These are phyloP conservation scores for Vigna trinervia DNA, from an alignment of 306 rosid species.

Conservation along the genomic window DNA sequence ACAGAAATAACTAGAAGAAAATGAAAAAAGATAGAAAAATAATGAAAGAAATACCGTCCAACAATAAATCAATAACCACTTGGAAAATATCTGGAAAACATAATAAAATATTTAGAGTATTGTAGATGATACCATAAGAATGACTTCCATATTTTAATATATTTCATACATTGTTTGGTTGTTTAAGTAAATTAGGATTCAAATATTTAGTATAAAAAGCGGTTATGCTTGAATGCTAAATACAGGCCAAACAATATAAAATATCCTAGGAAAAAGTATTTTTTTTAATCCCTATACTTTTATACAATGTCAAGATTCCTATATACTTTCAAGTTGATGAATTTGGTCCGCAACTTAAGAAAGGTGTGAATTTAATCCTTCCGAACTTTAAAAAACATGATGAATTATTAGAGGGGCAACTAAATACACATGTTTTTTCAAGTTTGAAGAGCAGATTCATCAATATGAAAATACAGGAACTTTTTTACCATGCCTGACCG, in stretches of 20 bases:
- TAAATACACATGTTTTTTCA: no score
- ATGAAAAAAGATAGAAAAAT: constrained; percentile 14
- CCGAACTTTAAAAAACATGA: neutral
- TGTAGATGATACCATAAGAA: neutral
- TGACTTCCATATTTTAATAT: neutral
- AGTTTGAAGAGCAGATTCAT: no score
- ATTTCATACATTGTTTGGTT: neutral
- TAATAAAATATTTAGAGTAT: neutral
- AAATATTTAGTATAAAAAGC: constrained; percentile 3
- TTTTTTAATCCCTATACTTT: no score
- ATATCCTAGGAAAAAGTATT: neutral
- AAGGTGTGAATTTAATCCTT: no score
- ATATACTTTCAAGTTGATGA: no score
- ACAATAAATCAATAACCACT: neutral
- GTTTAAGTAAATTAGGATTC: neutral
- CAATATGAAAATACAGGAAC: neutral
- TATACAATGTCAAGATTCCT: no score
- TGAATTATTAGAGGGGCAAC: neutral
- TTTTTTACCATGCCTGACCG: neutral
- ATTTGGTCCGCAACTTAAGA: no score
- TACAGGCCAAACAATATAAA: constrained; percentile 8
- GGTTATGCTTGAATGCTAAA: neutral
- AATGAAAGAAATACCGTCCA: constrained; percentile 2
- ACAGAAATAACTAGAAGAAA: constrained; percentile 36
- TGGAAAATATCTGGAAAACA: neutral